A percentile compares a stretch with the other conserved stretches of the same genome.
phyloP scores from a whole-genome alignment of 768 basidiomycete species.

The Tulasnella sp. region DNA sequence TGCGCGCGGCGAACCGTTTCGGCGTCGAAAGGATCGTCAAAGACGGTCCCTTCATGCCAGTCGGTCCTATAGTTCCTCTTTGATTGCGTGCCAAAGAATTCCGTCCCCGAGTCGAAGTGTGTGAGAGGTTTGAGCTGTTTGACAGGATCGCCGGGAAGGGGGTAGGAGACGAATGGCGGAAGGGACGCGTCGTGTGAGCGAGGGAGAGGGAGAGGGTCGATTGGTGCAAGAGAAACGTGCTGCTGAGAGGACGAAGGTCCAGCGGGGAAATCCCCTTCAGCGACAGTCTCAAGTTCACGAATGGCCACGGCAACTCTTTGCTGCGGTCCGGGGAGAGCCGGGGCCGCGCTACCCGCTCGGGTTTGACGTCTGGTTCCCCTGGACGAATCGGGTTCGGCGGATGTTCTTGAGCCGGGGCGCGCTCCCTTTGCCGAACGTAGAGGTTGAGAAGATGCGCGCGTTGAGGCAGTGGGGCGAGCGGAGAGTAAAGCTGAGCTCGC shows the following conservation, averaged over 20 bases:
- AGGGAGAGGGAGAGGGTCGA: neutral
- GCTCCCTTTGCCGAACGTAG: neutral
- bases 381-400: neutral
- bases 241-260: neutral
- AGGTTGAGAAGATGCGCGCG: neutral
- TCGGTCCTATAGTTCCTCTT: slow-evolving; percentile 23
- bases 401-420: neutral
- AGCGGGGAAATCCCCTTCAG: neutral
- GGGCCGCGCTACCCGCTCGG: neutral
- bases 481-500: neutral
- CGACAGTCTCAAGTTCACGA: neutral
- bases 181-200: neutral
- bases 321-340: neutral
- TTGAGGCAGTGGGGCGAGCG: neutral
- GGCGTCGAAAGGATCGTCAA: slow-evolving; percentile 26
- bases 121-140: slow-evolving; percentile 17
- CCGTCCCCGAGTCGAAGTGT: slow-evolving; percentile 21
- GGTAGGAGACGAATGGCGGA: neutral
- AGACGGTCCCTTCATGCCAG: slow-evolving; percentile 25
- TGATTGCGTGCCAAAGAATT: slow-evolving; percentile 15
- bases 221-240: neutral
- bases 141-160: slow-evolving; percentile 13
- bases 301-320: neutral
- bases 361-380: neutral
- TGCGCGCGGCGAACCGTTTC: slow-evolving; percentile 12